phyloP scores from a whole-genome alignment of 192 early-diverging fungal genomes.

The Borealophlyctis nickersoniae region DNA sequence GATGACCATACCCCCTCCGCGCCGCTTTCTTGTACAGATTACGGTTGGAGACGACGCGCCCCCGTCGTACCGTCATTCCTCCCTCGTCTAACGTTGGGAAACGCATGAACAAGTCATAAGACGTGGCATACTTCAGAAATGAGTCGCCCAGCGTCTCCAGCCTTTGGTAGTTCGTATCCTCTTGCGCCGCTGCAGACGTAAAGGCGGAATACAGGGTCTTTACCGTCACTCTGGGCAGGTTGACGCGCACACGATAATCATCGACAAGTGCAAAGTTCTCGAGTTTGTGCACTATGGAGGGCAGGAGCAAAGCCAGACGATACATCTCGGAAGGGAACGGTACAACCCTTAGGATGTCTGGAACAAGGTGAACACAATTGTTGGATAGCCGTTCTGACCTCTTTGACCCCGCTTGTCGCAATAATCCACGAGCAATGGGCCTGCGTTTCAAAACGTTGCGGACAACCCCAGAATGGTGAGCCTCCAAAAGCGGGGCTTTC shows the following conservation, averaged over 20 bases:
- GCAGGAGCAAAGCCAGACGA: conserved; percentile 24
- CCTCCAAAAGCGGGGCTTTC: conserved; percentile 28
- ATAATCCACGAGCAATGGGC: too few species aligned
- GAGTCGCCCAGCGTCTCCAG: conserved; percentile 87
- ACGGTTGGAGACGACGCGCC: conserved; percentile 71
- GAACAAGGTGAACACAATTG: conserved; percentile 25
- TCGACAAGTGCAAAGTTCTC: conserved; percentile 27
- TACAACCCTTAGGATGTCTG: conserved; percentile 33
- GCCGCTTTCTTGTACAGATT: conserved; percentile 61
- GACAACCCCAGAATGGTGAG: conserved; percentile 10
- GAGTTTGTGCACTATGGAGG: conserved; percentile 37
- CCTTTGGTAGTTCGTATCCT: conserved; percentile 80
- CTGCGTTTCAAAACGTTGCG: conserved; percentile 15
- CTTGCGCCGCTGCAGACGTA: conserved; percentile 65
- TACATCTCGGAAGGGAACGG: conserved; percentile 31
- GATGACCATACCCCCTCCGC: conserved; percentile 49
- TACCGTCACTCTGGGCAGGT: conserved; percentile 16
- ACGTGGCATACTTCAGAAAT: conserved; percentile 74
- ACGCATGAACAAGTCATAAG: conserved; percentile 65
- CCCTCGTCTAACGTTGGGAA: conserved; percentile 76
- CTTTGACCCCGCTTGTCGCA: not conserved
- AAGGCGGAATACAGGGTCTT: conserved; percentile 55
- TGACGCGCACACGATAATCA: conserved; percentile 20
- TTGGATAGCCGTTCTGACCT: not conserved
- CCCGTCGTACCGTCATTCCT: conserved; percentile 68